These are phyloP conservation scores for Agrocybe pediades DNA, from an alignment of 768 basidiomycete species.

Conservation along the genomic window DNA sequence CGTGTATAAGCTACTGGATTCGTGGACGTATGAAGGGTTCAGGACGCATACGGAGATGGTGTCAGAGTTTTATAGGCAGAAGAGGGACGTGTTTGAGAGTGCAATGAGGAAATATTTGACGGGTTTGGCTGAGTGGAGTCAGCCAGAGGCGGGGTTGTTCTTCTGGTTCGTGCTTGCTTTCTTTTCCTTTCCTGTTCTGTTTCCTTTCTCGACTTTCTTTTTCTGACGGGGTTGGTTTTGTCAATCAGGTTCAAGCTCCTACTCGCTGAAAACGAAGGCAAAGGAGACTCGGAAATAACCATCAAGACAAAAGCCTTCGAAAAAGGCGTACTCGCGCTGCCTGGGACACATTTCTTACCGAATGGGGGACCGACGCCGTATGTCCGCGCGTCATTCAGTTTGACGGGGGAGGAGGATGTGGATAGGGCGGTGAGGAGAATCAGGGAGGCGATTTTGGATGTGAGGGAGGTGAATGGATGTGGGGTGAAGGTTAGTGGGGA, in stretches of 20 bases:
- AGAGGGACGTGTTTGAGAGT: conserved; percentile 76
- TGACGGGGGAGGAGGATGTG: conserved; percentile 64
- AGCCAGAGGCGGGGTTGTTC: conserved; percentile 86
- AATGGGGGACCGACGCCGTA: conserved; percentile 68
- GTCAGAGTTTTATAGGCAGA: conserved; percentile 69
- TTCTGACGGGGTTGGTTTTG: background rate
- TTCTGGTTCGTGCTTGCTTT: conserved; percentile 73
- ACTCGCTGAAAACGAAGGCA: conserved; percentile 35
- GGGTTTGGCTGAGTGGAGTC: conserved; percentile 72
- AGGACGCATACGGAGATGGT: conserved; percentile 66
- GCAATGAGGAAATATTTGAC: conserved; percentile 77
- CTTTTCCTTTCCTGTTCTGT: background rate
- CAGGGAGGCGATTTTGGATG: conserved; percentile 35
- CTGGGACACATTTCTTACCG: conserved; percentile 82
- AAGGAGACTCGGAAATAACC: conserved; percentile 70
- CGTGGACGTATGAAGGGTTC: conserved; percentile 83
- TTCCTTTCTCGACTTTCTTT: background rate
- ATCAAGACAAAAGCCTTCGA: conserved; percentile 77
- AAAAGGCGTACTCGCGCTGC: conserved; percentile 88
- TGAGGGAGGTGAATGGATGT: too few relatives aligned
- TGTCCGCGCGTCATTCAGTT: conserved; percentile 83
- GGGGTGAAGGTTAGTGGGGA: too few relatives aligned
- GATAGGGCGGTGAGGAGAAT: conserved; percentile 74
- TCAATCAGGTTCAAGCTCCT: conserved; percentile 68
- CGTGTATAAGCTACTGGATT: conserved; percentile 52